Conservation (phyloP, 305 asterid species). For the Rubia tinctorum region DNA sequence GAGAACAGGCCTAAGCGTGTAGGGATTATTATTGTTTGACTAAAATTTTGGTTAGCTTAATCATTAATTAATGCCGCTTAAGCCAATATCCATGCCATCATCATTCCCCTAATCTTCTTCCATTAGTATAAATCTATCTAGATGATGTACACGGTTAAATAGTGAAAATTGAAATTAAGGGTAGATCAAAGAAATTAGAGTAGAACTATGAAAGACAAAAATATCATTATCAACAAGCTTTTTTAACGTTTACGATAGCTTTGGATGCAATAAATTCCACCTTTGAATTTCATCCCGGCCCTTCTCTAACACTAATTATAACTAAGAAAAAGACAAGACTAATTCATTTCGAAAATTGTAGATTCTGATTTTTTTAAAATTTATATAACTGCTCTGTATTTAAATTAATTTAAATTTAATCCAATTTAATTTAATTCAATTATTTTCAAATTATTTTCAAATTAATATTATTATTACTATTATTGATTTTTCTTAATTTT, state of each 20-base stretch:
- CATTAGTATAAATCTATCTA: conserved; percentile 20
- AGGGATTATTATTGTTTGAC: conserved; percentile 24
- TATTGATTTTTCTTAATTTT: no score
- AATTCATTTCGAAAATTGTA: no score
- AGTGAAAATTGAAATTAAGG: not conserved
- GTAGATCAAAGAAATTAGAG: not conserved
- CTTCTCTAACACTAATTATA: not conserved
- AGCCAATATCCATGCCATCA: conserved; percentile 38
- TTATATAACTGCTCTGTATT: no score
- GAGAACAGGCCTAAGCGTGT: not conserved
- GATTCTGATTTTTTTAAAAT: no score
- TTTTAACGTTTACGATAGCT: not conserved
- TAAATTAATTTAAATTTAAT: no score
- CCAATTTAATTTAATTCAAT: no score
- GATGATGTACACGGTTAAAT: not conserved
- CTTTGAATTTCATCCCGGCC: not conserved
- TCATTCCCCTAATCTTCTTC: conserved; percentile 34
- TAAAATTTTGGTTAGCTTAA: conserved; percentile 8
- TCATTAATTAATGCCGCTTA: conserved; percentile 17
- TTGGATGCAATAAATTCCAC: not conserved
- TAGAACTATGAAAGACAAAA: not conserved
- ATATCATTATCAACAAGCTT: not conserved
- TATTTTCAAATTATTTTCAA: no score
- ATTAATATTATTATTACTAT: no score
- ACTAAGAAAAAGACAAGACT: not conserved